Evolutionary conservation across 2,329 filamentous ascomycete genomes (phyloP).

Genomic region (Stagonosporopsis cucurbitacearum): DNA sequence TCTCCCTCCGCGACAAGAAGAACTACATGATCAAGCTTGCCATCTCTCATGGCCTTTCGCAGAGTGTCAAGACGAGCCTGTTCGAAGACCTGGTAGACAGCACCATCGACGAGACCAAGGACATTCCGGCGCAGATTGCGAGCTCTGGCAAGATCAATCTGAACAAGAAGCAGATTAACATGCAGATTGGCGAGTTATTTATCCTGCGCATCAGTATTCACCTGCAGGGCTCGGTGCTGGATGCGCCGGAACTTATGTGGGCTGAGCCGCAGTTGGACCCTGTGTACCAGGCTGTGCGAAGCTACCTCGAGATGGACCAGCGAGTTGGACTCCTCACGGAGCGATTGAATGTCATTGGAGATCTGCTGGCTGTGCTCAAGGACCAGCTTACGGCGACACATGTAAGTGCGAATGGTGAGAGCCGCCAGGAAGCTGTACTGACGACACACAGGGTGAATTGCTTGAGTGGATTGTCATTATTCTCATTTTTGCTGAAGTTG

Average conservation of each 20-base stretch:
- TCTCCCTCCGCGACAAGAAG: slow-evolving; percentile 88
- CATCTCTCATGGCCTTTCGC: slow-evolving; percentile 92
- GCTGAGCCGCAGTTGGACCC: slow-evolving; percentile 96
- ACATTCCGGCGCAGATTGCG: slow-evolving; percentile 91
- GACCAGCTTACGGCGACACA: slow-evolving; percentile 89
- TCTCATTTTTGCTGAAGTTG: slow-evolving; percentile 92
- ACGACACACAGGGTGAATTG: slow-evolving; percentile 51
- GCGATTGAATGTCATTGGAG: slow-evolving; percentile 88
- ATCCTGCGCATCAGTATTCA: slow-evolving; percentile 98
- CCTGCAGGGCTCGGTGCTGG: slow-evolving; percentile 92
- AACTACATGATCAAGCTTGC: slow-evolving; percentile 99
- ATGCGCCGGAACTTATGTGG: slow-evolving; percentile 98
- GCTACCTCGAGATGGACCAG: slow-evolving; percentile 98
- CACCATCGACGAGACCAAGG: slow-evolving; percentile 91
- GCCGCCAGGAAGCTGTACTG: background rate
- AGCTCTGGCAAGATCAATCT: slow-evolving; percentile 90
- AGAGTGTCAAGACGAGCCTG: slow-evolving; percentile 96
- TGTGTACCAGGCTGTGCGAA: slow-evolving; percentile 92
- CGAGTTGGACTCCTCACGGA: slow-evolving; percentile 88
- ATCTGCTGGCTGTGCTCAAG: slow-evolving; percentile 89
- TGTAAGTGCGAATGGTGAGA: slow-evolving; percentile 31
- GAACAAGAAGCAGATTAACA: slow-evolving; percentile 90
- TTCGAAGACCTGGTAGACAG: slow-evolving; percentile 96
- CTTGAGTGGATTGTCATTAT: slow-evolving; percentile 77
- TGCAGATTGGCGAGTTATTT: slow-evolving; percentile 98